A percentile compares a stretch with the other conserved stretches of the same genome.
phyloP scores from a whole-genome alignment of 495 filamentous ascomycete species.

The Aspergillus kassunensis region DNA sequence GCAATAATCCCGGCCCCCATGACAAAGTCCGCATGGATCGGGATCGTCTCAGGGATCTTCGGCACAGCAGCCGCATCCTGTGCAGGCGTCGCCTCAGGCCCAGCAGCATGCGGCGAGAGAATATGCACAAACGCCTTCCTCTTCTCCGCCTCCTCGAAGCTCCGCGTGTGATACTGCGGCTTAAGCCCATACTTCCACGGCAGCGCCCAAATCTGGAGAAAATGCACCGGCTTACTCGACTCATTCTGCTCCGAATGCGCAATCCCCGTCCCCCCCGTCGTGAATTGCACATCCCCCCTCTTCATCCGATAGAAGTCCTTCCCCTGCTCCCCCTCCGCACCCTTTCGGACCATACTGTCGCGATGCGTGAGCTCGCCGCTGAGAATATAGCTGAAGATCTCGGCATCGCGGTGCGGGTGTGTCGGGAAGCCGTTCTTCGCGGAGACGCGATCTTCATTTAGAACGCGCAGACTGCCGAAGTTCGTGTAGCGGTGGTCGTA shows the following conservation, averaged over 20 bases:
- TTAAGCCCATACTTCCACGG: constrained; percentile 65
- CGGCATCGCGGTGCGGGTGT: constrained; percentile 74
- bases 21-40: constrained; percentile 74
- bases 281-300: constrained; percentile 79
- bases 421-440: constrained; percentile 68
- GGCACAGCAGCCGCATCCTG: constrained; percentile 59
- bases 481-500: constrained; percentile 58
- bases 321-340: constrained; percentile 44
- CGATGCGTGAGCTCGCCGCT: constrained; percentile 76
- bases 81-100: constrained; percentile 49
- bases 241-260: constrained; percentile 76
- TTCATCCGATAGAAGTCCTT: constrained; percentile 66
- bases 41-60: constrained; percentile 58
- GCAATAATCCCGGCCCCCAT: constrained; percentile 69
- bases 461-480: constrained; percentile 69
- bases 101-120: constrained; percentile 65
- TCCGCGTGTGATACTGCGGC: constrained; percentile 66
- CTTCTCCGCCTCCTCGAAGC: constrained; percentile 66
- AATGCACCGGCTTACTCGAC: constrained; percentile 60
- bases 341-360: constrained; percentile 65
- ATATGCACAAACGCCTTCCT: constrained; percentile 62
- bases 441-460: constrained; percentile 79
- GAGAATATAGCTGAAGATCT: constrained; percentile 82
- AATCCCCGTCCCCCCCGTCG: constrained; percentile 73
- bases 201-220: constrained; percentile 77